Evolutionary conservation across 1,139 yeast species (phyloP).

Genomic region (Taiozyma sp.): DNA sequence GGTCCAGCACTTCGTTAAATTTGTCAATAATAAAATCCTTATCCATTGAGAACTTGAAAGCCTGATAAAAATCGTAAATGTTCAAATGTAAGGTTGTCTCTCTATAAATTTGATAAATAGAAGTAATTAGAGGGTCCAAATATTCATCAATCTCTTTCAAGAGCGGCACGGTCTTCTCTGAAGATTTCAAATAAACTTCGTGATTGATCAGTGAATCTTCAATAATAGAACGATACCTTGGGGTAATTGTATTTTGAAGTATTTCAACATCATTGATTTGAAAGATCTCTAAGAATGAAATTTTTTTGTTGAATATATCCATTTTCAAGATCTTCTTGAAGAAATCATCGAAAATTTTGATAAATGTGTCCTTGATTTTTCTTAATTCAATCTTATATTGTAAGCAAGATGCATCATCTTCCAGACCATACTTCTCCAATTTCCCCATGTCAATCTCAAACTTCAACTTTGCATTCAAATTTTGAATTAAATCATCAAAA

Average conservation of each 20-base stretch:
- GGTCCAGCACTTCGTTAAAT: conserved; percentile 25
- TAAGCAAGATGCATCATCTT: conserved; percentile 4
- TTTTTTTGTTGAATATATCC: conserved; percentile 9
- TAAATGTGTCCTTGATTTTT: conserved; percentile 14
- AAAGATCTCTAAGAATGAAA: conserved; percentile 20
- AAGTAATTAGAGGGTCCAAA: conserved; percentile 48
- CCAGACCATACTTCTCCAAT: background rate
- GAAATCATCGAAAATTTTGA: conserved; percentile 15
- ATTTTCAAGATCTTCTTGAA: conserved; percentile 10
- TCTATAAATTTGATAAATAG: conserved; percentile 63
- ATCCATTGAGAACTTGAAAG: conserved; percentile 56
- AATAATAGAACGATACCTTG: conserved; percentile 16
- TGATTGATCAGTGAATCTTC: conserved; percentile 21
- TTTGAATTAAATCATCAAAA: conserved; percentile 8
- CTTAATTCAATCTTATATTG: conserved; percentile 21
- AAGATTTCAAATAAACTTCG: conserved; percentile 17
- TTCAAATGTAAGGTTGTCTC: conserved; percentile 77
- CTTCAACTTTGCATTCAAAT: conserved; percentile 11
- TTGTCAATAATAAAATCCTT: conserved; percentile 32
- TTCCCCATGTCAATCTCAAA: conserved; percentile 1
- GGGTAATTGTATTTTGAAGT: conserved; percentile 16
- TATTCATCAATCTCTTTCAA: conserved; percentile 20
- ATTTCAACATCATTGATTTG: conserved; percentile 15
- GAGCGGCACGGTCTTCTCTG: conserved; percentile 10
- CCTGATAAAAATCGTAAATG: conserved; percentile 69